These are phyloP conservation scores for Fusarium liriodendri DNA, from an alignment of 2,329 filamentous ascomycete genomes.

Conservation along the genomic window DNA sequence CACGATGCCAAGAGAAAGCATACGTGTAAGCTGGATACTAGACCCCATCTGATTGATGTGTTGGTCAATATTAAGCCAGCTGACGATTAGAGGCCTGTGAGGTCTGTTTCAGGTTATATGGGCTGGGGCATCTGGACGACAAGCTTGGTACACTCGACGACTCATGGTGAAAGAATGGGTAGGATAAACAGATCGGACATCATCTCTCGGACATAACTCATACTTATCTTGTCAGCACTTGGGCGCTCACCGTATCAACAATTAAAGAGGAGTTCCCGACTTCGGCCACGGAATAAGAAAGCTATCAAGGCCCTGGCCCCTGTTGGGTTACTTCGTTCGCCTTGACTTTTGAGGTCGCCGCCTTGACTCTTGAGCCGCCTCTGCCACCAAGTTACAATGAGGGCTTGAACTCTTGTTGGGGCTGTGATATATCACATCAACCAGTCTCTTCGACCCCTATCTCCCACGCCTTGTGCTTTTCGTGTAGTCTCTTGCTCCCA, in stretches of 20 bases:
- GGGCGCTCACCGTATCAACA: conserved; percentile 2
- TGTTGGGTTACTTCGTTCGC: neutral
- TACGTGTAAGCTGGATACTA: neutral
- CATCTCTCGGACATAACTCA: neutral
- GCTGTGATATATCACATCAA: neutral
- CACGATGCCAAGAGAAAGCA: conserved; percentile 2
- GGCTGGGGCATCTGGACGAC: neutral
- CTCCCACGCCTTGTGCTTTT: neutral
- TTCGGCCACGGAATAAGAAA: neutral
- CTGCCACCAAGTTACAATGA: neutral
- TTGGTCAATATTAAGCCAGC: neutral
- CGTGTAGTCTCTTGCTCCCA: neutral
- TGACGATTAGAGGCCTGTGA: conserved; percentile 8
- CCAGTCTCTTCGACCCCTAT: neutral
- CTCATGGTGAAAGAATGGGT: neutral
- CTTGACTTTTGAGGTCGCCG: neutral
- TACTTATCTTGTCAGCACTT: neutral
- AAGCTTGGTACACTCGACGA: neutral
- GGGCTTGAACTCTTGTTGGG: neutral
- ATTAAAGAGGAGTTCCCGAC: conserved; percentile 3
- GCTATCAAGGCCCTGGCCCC: neutral
- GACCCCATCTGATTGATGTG: neutral
- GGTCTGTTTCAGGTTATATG: neutral
- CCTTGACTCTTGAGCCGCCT: neutral
- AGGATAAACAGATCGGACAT: neutral